A percentile compares a stretch with the other conserved stretches of the same genome.
Evolutionary conservation across 768 basidiomycete genomes (phyloP).

Genomic region (Suillus discolor): DNA sequence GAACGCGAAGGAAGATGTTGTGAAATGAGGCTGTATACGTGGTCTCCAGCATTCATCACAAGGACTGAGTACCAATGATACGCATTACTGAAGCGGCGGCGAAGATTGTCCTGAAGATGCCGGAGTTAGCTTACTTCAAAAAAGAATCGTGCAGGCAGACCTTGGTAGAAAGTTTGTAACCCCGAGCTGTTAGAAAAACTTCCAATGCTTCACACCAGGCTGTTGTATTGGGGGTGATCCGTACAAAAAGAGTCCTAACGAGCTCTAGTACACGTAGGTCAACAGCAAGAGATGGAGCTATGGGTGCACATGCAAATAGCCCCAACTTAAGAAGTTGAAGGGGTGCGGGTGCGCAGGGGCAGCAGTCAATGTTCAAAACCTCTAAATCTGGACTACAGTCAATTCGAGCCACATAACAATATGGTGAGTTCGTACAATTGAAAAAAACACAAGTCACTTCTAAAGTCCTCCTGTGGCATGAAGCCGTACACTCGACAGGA

Average conservation of each 20-base stretch:
- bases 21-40: too few relatives aligned
- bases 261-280: background rate
- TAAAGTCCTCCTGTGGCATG: slow-evolving; percentile 1
- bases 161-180: background rate
- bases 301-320: background rate
- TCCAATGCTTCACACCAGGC: background rate
- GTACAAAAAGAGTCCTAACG: background rate
- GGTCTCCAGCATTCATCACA: too few relatives aligned
- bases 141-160: background rate
- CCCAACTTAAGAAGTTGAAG: background rate
- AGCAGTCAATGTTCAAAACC: background rate
- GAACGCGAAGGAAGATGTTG: too few relatives aligned
- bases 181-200: background rate
- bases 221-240: background rate
- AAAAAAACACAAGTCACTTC: background rate
- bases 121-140: background rate
- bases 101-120: background rate
- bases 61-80: background rate
- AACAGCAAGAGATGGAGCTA: background rate
- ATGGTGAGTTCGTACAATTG: background rate
- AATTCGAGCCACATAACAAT: background rate
- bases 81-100: background rate
- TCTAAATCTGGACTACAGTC: background rate
- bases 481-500: background rate
- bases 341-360: background rate